Conservation (phyloP, 2,329 filamentous ascomycete genomes). For the Colletotrichum sp. region DNA sequence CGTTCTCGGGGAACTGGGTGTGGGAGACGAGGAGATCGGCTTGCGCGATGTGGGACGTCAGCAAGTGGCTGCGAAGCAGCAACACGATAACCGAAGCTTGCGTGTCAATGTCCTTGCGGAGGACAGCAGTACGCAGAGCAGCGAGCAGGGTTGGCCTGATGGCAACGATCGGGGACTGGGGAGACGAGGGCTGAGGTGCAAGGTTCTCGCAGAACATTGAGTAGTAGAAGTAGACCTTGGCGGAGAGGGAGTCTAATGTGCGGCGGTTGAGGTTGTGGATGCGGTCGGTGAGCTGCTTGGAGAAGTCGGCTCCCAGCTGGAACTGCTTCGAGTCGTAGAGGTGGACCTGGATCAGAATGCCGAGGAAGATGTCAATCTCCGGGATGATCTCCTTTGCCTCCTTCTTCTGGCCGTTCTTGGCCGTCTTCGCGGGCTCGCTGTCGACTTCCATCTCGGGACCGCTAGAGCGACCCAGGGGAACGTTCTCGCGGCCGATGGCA, state of each 20-base stretch:
- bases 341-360: conserved; percentile 85
- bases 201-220: conserved; percentile 94
- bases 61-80: conserved; percentile 92
- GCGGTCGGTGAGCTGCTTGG: conserved; percentile 79
- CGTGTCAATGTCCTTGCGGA: conserved; percentile 97
- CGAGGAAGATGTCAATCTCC: conserved; percentile 88
- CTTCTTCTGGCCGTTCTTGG: conserved; percentile 66
- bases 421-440: conserved; percentile 56
- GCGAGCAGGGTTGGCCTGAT: conserved; percentile 87
- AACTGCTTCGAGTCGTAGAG: conserved; percentile 86
- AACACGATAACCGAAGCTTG: conserved; percentile 95
- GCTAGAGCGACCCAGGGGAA: conserved; percentile 63
- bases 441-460: conserved; percentile 78
- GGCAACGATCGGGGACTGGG: conserved; percentile 83
- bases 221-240: conserved; percentile 98
- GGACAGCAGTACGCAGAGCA: conserved; percentile 90
- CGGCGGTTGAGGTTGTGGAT: conserved; percentile 91
- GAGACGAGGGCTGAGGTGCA: conserved; percentile 84
- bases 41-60: conserved; percentile 95
- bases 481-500: conserved; percentile 71
- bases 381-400: conserved; percentile 79
- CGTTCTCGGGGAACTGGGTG: conserved; percentile 91
- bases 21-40: conserved; percentile 95
- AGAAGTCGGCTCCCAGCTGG: conserved; percentile 84
- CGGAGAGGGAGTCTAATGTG: conserved; percentile 90